A percentile compares a stretch with the other conserved stretches of the same genome.
Conservation (phyloP, 306 rosid species). For the Citrullus amarus region DNA sequence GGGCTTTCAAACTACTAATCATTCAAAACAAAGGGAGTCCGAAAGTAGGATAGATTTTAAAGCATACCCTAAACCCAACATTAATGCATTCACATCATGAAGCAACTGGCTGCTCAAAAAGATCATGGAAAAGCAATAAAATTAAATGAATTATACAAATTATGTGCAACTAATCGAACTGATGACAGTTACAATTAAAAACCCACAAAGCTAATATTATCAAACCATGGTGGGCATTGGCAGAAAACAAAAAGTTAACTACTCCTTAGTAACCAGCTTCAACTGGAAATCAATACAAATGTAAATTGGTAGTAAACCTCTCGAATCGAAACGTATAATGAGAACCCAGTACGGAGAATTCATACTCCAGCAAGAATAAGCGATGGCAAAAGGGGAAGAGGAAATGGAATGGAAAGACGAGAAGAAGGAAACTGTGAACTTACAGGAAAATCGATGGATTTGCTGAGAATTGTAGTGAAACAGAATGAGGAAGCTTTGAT, state of each 20-base stretch:
- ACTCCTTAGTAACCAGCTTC: background rate
- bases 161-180: background rate
- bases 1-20: background rate
- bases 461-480: background rate
- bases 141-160: background rate
- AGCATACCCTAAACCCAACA: background rate
- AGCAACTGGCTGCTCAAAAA: background rate
- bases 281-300: background rate
- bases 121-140: background rate
- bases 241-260: background rate
- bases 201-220: background rate
- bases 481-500: background rate
- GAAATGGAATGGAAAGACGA: background rate
- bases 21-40: background rate
- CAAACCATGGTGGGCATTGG: background rate
- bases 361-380: background rate
- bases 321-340: background rate
- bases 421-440: background rate
- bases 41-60: background rate
- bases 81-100: background rate
- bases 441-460: background rate
- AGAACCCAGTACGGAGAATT: background rate
- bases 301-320: background rate
- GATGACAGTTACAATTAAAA: background rate
- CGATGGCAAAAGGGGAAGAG: background rate